A percentile compares a stretch with the other conserved stretches of the same genome.
These are phyloP conservation scores for Thielaviopsis punctulata DNA, from an alignment of 2,329 filamentous ascomycete genomes.

Conservation along the genomic window DNA sequence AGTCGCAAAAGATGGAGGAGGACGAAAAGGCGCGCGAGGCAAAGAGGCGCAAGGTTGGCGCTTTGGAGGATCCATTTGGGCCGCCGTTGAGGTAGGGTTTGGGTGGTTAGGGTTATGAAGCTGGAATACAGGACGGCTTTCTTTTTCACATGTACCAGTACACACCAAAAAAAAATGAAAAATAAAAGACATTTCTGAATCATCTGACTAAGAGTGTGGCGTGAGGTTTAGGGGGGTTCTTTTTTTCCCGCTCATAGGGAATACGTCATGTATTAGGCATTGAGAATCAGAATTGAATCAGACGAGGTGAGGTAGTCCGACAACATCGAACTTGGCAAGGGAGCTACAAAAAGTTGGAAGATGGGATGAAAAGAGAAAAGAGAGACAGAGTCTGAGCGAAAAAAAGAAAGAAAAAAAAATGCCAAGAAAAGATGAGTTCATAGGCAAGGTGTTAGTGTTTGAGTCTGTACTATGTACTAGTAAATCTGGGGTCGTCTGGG, in stretches of 20 bases:
- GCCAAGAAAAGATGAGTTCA: neutral
- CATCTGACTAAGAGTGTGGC: neutral
- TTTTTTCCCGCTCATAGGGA: too few species aligned
- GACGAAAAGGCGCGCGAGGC: constrained; percentile 25
- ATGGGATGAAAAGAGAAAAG: neutral
- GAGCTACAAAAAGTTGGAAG: neutral
- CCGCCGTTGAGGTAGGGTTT: constrained; percentile 18
- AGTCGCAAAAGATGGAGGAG: constrained; percentile 26
- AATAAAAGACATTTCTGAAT: neutral
- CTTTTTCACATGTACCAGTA: too few species aligned
- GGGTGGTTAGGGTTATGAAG: neutral
- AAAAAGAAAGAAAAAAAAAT: neutral
- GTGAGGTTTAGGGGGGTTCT: too few species aligned
- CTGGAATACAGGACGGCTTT: neutral
- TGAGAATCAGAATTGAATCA: too few species aligned
- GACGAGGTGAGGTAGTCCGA: too few species aligned
- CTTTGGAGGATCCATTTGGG: constrained; percentile 31
- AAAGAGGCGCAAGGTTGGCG: constrained; percentile 30
- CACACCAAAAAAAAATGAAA: neutral
- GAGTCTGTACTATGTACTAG: too few species aligned
- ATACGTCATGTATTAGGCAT: too few species aligned
- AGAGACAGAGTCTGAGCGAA: neutral
- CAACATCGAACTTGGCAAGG: too few species aligned
- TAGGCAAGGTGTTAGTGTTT: neutral
- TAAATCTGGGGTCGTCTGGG: neutral